A percentile compares a stretch with the other conserved stretches of the same genome.
These are phyloP conservation scores for Nidularia sp. DNA, from an alignment of 768 basidiomycete species.

Conservation along the genomic window DNA sequence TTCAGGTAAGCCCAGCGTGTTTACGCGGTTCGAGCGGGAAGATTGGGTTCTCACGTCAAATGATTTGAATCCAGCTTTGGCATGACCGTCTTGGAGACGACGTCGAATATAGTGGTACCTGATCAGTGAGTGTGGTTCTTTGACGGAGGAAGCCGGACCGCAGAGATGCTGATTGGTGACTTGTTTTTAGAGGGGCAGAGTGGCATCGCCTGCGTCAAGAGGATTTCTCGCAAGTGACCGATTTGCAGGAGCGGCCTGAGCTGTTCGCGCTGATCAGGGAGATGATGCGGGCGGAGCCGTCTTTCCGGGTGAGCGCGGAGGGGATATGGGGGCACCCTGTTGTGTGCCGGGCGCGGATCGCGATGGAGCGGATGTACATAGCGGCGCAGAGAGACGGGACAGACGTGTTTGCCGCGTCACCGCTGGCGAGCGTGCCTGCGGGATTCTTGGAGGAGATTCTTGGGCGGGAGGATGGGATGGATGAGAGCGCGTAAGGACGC, in stretches of 20 bases:
- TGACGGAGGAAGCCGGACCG: neutral
- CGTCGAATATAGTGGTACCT: conserved; percentile 94
- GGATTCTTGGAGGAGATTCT: conserved; percentile 69
- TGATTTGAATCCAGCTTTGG: conserved; percentile 61
- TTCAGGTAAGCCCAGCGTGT: conserved; percentile 69
- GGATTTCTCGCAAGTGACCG: conserved; percentile 79
- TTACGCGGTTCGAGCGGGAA: conserved; percentile 25
- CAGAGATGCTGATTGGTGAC: conserved; percentile 18
- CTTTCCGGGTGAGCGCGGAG: conserved; percentile 49
- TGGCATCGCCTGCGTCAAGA: conserved; percentile 93
- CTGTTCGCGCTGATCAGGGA: conserved; percentile 63
- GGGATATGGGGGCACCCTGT: conserved; percentile 60
- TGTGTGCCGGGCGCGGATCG: conserved; percentile 55
- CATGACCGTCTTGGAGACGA: conserved; percentile 92
- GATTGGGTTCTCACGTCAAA: conserved; percentile 33
- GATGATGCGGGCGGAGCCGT: conserved; percentile 78
- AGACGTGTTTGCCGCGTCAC: conserved; percentile 54
- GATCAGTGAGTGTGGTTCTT: conserved; percentile 70
- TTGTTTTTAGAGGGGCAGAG: conserved; percentile 67
- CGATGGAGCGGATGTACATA: conserved; percentile 53
- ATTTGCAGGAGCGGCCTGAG: conserved; percentile 60
- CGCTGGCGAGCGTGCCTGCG: conserved; percentile 51
- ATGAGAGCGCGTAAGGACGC: too few species aligned
- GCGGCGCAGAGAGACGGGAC: conserved; percentile 27
- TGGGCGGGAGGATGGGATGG: conserved; percentile 12